Evolutionary conservation across 306 rosid species (phyloP), one percentile per base, ranked within the genome.

Genomic region (Prunus davidiana): DNA sequence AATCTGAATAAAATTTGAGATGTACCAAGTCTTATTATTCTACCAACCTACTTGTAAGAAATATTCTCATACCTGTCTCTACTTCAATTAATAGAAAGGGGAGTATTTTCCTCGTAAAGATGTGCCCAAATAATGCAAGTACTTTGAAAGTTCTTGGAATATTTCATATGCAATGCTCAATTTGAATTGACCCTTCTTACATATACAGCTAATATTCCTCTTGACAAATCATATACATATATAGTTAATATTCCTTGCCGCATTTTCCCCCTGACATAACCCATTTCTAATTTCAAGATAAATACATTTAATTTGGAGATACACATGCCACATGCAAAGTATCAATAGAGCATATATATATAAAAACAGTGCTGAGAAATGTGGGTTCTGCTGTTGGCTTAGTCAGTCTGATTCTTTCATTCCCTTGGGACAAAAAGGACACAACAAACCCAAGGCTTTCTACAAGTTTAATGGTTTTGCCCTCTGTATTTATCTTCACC

Each of bases 11-110:
- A 67, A 77, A 6, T 71, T 47, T 75, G 62, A 79, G 28, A 28
- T 22, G 72, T 79, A 77, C 69, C 34, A 76, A 72, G 74, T 72
- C 74, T 85, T 61, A 61, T 15, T 80, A 82, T 82, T 85, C 90
- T 67, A n/a, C 25, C 90, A 64, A n/a, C 25, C 45, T 54, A 41
- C 61, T 65, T 34, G 46, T 65, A 20, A 69, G 81, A 76, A 67
- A 86, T 87, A 87, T 87, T 85, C 87, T 64, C 69, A 81, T 75
- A 73, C 84, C 75, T 81, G 63, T 68, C 43, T 54, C 52, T 14
- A 72, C 57, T 46, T 68, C 51, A 62, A 38, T 63, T 20, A 30
- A 30, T 62, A 16, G 47, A 47, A 54, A 62, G 67, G 27, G 58
- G 25, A 57, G 46, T 57, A 57, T 72, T 81, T 81, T 14, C 75